Evolutionary conservation across 495 filamentous ascomycete genomes (phyloP), one percentile per base, ranked within the genome.

Genomic region (Mytilinidion resinicola): DNA sequence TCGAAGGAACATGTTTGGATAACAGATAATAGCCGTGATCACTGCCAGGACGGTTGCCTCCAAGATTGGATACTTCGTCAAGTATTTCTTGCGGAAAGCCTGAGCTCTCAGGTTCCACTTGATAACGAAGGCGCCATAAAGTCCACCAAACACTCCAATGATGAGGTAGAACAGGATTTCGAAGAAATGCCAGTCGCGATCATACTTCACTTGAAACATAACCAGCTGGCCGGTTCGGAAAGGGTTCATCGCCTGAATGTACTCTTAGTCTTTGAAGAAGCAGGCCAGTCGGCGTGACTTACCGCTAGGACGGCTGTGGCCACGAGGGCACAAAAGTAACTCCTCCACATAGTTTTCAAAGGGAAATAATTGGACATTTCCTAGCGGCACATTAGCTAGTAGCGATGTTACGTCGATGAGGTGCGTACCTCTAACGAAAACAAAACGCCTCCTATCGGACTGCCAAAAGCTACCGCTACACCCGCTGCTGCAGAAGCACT

Each of bases 291-390:
- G 11, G 15, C 15, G 14, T n/a, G 10, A 71, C 79, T 51, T 78
- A 85, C 83, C 15, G 93, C 89, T 19, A 98, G 74, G 1, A 96
- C 89, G 33, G 91, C 90, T 7, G 95, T 98, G 19, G 95, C 95
- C 12, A 98, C 93, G 56, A 98, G 74, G 37, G 95, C 95, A 72
- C 93, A 98, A 69, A 97, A 98, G 71, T 97, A 98, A 67, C 89
- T 95, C 60, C 93, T 80, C 93, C 95, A 97, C 76, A 98, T 85
- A 9, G 93, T 98, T 71, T 97, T 98, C 2, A 98, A 80, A 1
- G 93, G 93, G 66, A 98, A 98, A 70, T 96, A 88, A 47, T 85
- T 93, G n/a, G 93, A 95, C 85, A 98, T 95, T 79, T 98, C 93
- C 78, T 85, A 25, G 14, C 25, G 6, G 25, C 25, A 30, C 6